Evolutionary conservation across 768 basidiomycete genomes (phyloP).

Genomic region (Hydnomerulius pinastri): DNA sequence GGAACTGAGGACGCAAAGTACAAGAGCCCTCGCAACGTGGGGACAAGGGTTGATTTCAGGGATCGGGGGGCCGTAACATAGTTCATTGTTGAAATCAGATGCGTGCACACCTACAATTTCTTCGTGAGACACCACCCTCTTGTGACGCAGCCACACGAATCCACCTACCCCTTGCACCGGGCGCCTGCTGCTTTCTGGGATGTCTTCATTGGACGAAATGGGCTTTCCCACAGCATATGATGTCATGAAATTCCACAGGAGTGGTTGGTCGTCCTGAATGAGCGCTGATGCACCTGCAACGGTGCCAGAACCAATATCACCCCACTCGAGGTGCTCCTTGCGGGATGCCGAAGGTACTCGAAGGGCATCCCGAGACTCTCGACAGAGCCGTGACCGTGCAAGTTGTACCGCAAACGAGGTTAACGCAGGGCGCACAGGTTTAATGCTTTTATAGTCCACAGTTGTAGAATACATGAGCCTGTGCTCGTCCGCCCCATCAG

Average conservation of each 20-base stretch:
- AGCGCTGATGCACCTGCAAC: conserved; percentile 11
- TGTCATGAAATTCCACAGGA: background rate
- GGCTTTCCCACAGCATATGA: background rate
- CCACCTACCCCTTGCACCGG: background rate
- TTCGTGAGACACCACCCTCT: background rate
- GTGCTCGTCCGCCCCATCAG: too few species aligned
- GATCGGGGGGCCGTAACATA: conserved; percentile 10
- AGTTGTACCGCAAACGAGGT: conserved; percentile 33
- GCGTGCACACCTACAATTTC: conserved; percentile 8
- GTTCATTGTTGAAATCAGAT: conserved; percentile 10
- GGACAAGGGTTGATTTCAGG: conserved; percentile 19
- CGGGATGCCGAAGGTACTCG: too few species aligned
- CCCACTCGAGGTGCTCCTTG: background rate
- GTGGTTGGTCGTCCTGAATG: conserved; percentile 2
- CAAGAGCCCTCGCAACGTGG: conserved; percentile 15
- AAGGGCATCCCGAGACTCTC: background rate
- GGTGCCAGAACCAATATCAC: too few species aligned
- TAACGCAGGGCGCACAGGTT: conserved; percentile 25
- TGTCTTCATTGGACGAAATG: too few species aligned
- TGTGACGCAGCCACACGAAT: background rate
- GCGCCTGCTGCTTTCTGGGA: background rate
- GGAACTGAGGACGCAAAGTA: conserved; percentile 21
- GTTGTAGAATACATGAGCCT: conserved; percentile 12
- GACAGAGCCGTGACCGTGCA: background rate
- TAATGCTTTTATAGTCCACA: conserved; percentile 17